These are phyloP conservation scores for Nitzschia sp. DNA, from an alignment of 108 stramenopile species.

Conservation along the genomic window DNA sequence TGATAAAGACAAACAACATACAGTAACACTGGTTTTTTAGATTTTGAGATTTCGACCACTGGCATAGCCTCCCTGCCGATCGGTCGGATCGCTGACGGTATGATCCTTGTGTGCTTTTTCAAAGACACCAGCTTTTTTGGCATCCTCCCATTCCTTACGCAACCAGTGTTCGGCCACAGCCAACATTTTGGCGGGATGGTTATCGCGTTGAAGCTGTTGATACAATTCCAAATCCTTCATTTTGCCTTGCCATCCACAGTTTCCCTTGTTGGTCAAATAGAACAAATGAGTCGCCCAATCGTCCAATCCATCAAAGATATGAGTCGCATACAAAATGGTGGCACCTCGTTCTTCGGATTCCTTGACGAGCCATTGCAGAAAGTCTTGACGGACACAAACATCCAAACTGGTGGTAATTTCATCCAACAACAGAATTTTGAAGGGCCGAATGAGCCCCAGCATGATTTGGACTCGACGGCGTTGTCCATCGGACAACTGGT, in stretches of 20 bases:
- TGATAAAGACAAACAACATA: no score
- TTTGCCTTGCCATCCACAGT: slow-evolving; percentile 82
- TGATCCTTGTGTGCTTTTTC: slow-evolving; percentile 74
- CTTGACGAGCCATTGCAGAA: slow-evolving; percentile 87
- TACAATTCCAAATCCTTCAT: slow-evolving; percentile 77
- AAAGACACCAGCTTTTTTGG: slow-evolving; percentile 37
- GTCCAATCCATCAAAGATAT: slow-evolving; percentile 91
- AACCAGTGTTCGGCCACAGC: slow-evolving; percentile 87
- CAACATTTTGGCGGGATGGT: slow-evolving; percentile 78
- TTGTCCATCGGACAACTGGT: slow-evolving; percentile 88
- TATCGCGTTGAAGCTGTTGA: slow-evolving; percentile 62
- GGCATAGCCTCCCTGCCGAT: slow-evolving; percentile 79
- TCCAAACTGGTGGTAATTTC: slow-evolving; percentile 97
- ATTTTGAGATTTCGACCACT: slow-evolving; percentile 64
- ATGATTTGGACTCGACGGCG: slow-evolving; percentile 96
- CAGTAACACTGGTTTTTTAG: no score
- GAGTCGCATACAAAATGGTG: slow-evolving; percentile 97
- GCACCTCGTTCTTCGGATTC: slow-evolving; percentile 90
- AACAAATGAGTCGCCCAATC: slow-evolving; percentile 66
- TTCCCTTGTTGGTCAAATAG: slow-evolving; percentile 69
- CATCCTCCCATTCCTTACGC: slow-evolving; percentile 73
- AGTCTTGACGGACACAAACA: slow-evolving; percentile 92
- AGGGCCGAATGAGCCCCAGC: slow-evolving; percentile 93
- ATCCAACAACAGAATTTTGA: slow-evolving; percentile 92
- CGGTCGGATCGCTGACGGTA: slow-evolving; percentile 62